Conservation (phyloP, 139 green algal genomes). For the Mesostigma viride region DNA sequence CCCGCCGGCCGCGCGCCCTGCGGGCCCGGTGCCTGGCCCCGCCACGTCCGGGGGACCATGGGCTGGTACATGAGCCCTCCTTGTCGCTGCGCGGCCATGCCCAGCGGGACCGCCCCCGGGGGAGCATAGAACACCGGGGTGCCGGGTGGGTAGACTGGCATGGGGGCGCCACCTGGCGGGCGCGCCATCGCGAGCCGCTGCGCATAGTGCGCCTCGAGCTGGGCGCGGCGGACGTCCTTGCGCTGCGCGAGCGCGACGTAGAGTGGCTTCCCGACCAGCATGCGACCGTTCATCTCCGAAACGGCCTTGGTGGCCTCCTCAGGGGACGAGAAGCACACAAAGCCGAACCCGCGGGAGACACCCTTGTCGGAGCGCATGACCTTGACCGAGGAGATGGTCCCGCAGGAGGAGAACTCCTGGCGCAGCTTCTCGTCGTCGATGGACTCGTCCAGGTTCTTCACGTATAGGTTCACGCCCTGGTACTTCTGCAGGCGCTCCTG, state of each 20-base stretch:
- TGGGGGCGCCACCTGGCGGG: neutral
- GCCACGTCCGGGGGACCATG: slow-evolving; percentile 15
- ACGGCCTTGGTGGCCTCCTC: slow-evolving; percentile 46
- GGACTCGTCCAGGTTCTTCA: slow-evolving; percentile 48
- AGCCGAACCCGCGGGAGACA: slow-evolving; percentile 35
- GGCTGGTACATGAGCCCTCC: slow-evolving; percentile 28
- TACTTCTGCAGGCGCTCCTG: slow-evolving; percentile 34
- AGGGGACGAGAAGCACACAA: slow-evolving; percentile 44
- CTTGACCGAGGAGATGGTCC: slow-evolving; percentile 43
- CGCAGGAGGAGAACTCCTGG: slow-evolving; percentile 37
- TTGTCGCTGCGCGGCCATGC: slow-evolving; percentile 1
- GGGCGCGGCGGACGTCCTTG: slow-evolving; percentile 38
- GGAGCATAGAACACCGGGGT: slow-evolving; percentile 29
- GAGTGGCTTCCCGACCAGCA: slow-evolving; percentile 37
- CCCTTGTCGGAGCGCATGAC: slow-evolving; percentile 34
- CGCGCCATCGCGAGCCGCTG: slow-evolving; percentile 13
- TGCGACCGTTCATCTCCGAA: slow-evolving; percentile 43
- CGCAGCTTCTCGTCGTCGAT: slow-evolving; percentile 41
- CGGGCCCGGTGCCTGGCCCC: slow-evolving; percentile 9
- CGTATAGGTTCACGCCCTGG: slow-evolving; percentile 45
- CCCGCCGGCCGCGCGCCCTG: slow-evolving; percentile 5
- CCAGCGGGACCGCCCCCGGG: slow-evolving; percentile 1
- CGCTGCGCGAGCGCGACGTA: slow-evolving; percentile 48
- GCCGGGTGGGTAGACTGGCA: slow-evolving; percentile 24
- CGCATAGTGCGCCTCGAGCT: slow-evolving; percentile 40